A percentile compares a stretch with the other conserved stretches of the same genome.
Conservation (phyloP, 208 protist genomes). For the Leishmania arabica region DNA sequence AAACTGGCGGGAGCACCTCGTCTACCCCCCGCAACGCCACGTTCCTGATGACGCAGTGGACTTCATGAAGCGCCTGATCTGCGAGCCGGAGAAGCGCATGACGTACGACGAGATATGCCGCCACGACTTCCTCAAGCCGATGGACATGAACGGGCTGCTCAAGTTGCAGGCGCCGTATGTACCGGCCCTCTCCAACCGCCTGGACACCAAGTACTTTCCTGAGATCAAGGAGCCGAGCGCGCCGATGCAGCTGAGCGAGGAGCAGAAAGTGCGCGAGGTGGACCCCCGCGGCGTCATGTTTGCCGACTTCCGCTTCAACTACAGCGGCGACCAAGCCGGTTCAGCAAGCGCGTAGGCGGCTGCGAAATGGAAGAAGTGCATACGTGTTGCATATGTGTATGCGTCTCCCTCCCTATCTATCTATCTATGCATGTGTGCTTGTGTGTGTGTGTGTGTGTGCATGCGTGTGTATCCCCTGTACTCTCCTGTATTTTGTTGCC, state of each 20-base stretch:
- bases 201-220: conserved; percentile 91
- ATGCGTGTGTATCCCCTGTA: too few species aligned
- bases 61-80: conserved; percentile 92
- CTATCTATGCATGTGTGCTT: neutral
- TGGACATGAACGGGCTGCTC: conserved; percentile 73
- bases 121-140: conserved; percentile 81
- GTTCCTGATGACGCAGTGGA: conserved; percentile 90
- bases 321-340: conserved; percentile 27
- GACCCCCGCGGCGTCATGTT: conserved; percentile 89
- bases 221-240: conserved; percentile 64
- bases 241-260: conserved; percentile 41
- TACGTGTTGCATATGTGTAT: neutral
- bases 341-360: conserved; percentile 4
- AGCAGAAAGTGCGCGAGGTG: conserved; percentile 64
- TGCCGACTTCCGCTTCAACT: conserved; percentile 87
- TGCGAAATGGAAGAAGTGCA: neutral
- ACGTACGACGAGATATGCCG: conserved; percentile 73
- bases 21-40: conserved; percentile 81
- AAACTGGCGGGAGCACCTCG: conserved; percentile 91
- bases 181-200: conserved; percentile 64
- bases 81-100: conserved; percentile 82
- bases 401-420: too few species aligned
- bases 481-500: too few species aligned
- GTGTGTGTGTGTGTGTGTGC: neutral
- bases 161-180: conserved; percentile 64